Evolutionary conservation across 2,329 filamentous ascomycete genomes (phyloP).

Genomic region (Coniochaeta sp.): DNA sequence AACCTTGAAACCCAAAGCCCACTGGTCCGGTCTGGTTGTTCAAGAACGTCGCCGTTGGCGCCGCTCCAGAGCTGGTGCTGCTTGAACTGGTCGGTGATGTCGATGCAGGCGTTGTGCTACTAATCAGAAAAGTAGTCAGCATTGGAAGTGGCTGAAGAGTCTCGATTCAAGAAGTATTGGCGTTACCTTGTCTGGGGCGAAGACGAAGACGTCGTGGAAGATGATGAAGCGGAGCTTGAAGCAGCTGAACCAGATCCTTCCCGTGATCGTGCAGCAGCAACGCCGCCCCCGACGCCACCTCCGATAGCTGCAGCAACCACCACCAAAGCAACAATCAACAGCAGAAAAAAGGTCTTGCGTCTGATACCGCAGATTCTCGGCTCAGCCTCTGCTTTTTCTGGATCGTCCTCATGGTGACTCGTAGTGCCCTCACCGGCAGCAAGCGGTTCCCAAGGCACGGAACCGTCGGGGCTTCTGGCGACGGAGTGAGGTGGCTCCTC

Average conservation of each 20-base stretch:
- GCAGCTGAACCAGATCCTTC: conserved; percentile 1
- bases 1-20: conserved; percentile 24
- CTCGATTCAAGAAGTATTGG: too few relatives aligned
- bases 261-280: conserved; percentile 6
- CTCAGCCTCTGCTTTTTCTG: not conserved
- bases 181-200: not conserved
- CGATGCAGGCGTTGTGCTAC: not conserved
- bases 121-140: not conserved
- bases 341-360: conserved; percentile 13
- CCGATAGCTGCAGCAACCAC: conserved; percentile 14
- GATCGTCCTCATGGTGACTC: not conserved
- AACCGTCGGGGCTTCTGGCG: conserved; percentile 6
- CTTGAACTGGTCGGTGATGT: conserved; percentile 2
- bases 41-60: conserved; percentile 8
- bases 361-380: conserved; percentile 14
- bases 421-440: conserved; percentile 3
- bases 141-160: not conserved
- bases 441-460: conserved; percentile 12
- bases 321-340: conserved; percentile 8
- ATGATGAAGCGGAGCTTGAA: not conserved
- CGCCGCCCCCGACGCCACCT: conserved; percentile 14
- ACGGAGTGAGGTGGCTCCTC: not conserved
- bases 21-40: conserved; percentile 13
- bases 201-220: not conserved
- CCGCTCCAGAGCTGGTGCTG: not conserved